Base-by-base conservation (phyloP, 805 yeast species). In the Clavispora phyllophila region DNA sequence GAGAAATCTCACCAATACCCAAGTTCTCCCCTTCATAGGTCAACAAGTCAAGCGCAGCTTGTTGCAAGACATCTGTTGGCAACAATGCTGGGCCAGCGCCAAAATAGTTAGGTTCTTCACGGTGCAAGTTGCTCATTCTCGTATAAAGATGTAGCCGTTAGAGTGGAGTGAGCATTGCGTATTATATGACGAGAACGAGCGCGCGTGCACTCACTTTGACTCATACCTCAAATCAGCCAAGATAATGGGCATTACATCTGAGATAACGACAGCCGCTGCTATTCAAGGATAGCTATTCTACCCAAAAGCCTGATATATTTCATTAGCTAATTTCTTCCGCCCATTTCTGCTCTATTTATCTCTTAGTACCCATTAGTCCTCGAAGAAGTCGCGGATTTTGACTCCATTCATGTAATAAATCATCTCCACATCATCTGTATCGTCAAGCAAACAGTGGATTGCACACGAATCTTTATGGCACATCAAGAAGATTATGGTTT, bases 61-160 rank as follows among this genome's bases (percentile, higher is more conserved):
- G 83, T 65, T 87, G 83, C 42, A 93, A 75, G 2, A 91, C 98
- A 4, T 65, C 58, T 3, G 91, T 81, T 26, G 98, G 97, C 35
- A 93, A 73, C 40, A 82, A 75, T 1, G 99, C 99, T 38, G 99
- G 99, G 12, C 99, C 99, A n/a, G 99, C 98, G 44, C 98, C 99
- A 57, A 88, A 93, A 62, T 93, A 87, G 57, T 78, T 70, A 43
- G 89, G 88, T 57, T 81, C 82, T 61, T 74, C 81, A 70, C 91
- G 79, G 37, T 77, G 74, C 41, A 82, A 63, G 10, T 74, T 31
- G 38, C 40, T 47, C 51, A 47, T 51, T 40, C 34, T 10, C 9
- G 18, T 34, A 27, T 18, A 17, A 12, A n/a, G 31, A 12, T n/a
- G 1, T 6, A 17, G 17, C 8, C 14, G 15, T 18, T 17, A 18